Conservation (phyloP, 1,284 basidiomycete genomes). For the Trichosporon faecale region DNA sequence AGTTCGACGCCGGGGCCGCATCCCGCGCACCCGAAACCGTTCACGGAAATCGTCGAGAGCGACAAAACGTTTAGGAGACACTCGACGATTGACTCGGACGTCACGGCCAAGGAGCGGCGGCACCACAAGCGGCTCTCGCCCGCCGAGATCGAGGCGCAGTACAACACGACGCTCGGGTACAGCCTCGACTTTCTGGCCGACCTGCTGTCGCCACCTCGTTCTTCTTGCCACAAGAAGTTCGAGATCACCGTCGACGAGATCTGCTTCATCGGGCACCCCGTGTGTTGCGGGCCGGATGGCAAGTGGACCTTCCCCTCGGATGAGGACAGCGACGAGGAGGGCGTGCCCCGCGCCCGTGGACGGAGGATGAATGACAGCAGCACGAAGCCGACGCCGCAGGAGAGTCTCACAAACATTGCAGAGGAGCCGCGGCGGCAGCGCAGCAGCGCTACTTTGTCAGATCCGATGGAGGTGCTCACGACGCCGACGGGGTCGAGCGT, state of each 20-base stretch:
- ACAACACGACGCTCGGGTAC: constrained; percentile 63
- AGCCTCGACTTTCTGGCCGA: constrained; percentile 74
- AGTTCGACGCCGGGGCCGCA: background rate
- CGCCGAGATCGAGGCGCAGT: constrained; percentile 33
- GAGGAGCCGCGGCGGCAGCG: constrained; percentile 15
- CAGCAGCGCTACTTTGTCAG: background rate
- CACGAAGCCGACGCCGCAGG: background rate
- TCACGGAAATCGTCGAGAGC: constrained; percentile 21
- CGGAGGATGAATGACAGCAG: constrained; percentile 19
- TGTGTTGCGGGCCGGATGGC: constrained; percentile 72
- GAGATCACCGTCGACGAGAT: constrained; percentile 88
- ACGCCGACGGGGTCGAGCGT: background rate
- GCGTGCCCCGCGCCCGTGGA: constrained; percentile 19
- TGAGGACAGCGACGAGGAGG: constrained; percentile 29
- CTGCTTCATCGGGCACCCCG: constrained; percentile 93
- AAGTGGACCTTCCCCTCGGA: constrained; percentile 56
- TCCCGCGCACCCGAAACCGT: background rate
- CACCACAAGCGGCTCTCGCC: background rate
- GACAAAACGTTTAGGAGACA: constrained; percentile 11
- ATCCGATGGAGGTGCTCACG: constrained; percentile 1
- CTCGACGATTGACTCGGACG: constrained; percentile 15
- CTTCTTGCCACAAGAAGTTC: constrained; percentile 90
- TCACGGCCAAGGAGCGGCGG: constrained; percentile 11
- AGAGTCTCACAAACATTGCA: constrained; percentile 12
- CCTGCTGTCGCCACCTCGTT: constrained; percentile 71